Evolutionary conservation across 2,329 filamentous ascomycete genomes (phyloP).

Genomic region (Penicillium rolfsii): DNA sequence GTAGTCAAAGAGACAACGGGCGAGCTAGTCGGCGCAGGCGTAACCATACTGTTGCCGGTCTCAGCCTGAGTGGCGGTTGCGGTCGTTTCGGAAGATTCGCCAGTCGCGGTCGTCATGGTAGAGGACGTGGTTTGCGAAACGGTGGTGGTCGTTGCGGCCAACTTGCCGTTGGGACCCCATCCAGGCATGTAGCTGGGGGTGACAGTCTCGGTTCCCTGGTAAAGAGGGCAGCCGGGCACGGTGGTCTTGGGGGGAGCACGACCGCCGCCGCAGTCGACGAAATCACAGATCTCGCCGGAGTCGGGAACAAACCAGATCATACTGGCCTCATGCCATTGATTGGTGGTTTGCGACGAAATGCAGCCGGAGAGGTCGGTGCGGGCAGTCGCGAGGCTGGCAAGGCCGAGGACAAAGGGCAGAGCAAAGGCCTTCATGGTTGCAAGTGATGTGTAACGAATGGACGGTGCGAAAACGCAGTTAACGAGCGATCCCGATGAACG

Average conservation of each 20-base stretch:
- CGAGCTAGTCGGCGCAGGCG: slow-evolving; percentile 13
- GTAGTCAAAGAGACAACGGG: slow-evolving; percentile 15
- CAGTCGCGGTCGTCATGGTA: slow-evolving; percentile 1
- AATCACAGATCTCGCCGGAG: slow-evolving; percentile 65
- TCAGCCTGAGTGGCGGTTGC: slow-evolving; percentile 6
- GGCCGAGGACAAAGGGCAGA: slow-evolving; percentile 26
- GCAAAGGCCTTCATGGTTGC: slow-evolving; percentile 28
- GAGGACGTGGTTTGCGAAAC: slow-evolving; percentile 16
- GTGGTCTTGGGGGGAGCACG: slow-evolving; percentile 66
- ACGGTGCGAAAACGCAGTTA: slow-evolving; percentile 7
- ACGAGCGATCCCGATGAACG: slow-evolving; percentile 4
- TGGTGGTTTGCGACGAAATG: slow-evolving; percentile 29
- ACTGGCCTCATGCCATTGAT: slow-evolving; percentile 33
- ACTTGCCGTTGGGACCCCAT: slow-evolving; percentile 28
- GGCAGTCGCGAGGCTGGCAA: slow-evolving; percentile 23
- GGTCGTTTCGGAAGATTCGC: not conserved
- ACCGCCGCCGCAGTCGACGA: slow-evolving; percentile 70
- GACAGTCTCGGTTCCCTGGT: slow-evolving; percentile 31
- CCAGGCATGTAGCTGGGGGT: slow-evolving; percentile 30
- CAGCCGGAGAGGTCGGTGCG: slow-evolving; percentile 33
- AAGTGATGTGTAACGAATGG: slow-evolving; percentile 1
- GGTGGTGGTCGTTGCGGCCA: slow-evolving; percentile 21
- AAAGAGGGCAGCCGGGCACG: slow-evolving; percentile 60
- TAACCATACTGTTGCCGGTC: slow-evolving; percentile 12
- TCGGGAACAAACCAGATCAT: slow-evolving; percentile 62